phyloP scores from a whole-genome alignment of 2,329 filamentous ascomycete genomes.

The Cercospora sojina region DNA sequence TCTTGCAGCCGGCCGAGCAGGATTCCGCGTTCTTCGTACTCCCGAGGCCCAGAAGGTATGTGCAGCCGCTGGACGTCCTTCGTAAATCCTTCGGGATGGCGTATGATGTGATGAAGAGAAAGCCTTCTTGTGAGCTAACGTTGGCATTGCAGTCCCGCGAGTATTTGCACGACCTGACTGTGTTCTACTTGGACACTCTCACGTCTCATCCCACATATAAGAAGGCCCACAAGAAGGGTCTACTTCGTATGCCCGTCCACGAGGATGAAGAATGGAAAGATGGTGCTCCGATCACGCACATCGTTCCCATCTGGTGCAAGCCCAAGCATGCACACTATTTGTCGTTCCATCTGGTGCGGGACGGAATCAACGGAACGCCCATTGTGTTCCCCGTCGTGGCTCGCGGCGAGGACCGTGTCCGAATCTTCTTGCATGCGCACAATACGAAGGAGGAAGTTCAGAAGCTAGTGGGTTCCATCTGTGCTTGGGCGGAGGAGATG shows the following conservation, averaged over 20 bases:
- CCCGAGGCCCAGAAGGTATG: not conserved
- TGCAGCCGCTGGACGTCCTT: not conserved
- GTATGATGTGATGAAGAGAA: not conserved
- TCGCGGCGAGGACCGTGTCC: not conserved
- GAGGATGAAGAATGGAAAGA: constrained; percentile 4
- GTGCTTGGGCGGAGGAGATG: constrained; percentile 8
- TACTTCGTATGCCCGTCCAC: not conserved
- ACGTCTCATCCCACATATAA: not conserved
- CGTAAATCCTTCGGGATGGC: not conserved
- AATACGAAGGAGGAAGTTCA: constrained; percentile 8
- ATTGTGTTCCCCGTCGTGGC: constrained; percentile 5
- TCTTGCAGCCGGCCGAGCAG: not conserved
- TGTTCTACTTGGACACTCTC: not conserved
- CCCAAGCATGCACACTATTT: not conserved
- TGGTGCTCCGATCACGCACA: not conserved
- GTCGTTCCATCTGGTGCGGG: not conserved
- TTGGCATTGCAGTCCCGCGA: not conserved
- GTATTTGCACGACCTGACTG: not conserved
- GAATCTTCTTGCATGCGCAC: constrained; percentile 1
- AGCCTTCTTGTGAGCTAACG: not conserved
- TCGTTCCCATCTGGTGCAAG: not conserved
- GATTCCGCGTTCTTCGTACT: not conserved
- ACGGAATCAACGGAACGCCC: not conserved
- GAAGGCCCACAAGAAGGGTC: not conserved
- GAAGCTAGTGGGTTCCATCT: not conserved